Conservation (phyloP, 176 grass and related monocot species). For the Alloteropsis semialata region DNA sequence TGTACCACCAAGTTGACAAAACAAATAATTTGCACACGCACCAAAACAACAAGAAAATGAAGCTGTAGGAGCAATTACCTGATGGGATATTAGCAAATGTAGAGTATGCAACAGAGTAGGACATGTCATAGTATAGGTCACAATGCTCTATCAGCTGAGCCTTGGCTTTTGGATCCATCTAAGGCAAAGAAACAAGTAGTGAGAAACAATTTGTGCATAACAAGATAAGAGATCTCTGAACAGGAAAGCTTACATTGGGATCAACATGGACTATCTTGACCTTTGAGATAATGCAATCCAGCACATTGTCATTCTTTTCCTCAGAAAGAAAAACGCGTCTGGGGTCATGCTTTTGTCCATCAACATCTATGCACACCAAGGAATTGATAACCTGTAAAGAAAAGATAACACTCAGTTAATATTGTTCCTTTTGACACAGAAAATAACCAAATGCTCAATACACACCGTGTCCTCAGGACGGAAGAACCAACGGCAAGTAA, state of each 20-base stretch:
- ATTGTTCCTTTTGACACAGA: neutral
- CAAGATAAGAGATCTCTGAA: neutral
- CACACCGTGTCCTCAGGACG: slow-evolving; percentile 69
- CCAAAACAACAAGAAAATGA: neutral
- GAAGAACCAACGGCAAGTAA: slow-evolving; percentile 82
- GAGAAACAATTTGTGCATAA: neutral
- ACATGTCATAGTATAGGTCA: slow-evolving; percentile 85
- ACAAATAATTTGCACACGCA: neutral
- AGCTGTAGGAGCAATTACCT: slow-evolving; percentile 36
- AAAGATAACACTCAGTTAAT: neutral
- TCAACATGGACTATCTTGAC: slow-evolving; percentile 54
- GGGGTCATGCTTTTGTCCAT: slow-evolving; percentile 40
- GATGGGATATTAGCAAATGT: slow-evolving; percentile 67
- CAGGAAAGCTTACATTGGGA: slow-evolving; percentile 62
- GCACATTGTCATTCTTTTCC: slow-evolving; percentile 78
- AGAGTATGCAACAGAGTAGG: slow-evolving; percentile 65
- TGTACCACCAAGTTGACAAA: neutral
- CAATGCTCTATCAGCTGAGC: slow-evolving; percentile 39
- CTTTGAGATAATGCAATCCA: slow-evolving; percentile 70
- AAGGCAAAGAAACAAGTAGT: neutral
- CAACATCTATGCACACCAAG: slow-evolving; percentile 28
- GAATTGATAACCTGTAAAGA: slow-evolving; percentile 15
- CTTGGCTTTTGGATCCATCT: slow-evolving; percentile 59
- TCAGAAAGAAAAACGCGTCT: slow-evolving; percentile 83
- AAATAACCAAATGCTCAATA: neutral